These are phyloP conservation scores for Penicillium crustosum DNA, from an alignment of 2,329 filamentous ascomycete genomes.

Conservation along the genomic window DNA sequence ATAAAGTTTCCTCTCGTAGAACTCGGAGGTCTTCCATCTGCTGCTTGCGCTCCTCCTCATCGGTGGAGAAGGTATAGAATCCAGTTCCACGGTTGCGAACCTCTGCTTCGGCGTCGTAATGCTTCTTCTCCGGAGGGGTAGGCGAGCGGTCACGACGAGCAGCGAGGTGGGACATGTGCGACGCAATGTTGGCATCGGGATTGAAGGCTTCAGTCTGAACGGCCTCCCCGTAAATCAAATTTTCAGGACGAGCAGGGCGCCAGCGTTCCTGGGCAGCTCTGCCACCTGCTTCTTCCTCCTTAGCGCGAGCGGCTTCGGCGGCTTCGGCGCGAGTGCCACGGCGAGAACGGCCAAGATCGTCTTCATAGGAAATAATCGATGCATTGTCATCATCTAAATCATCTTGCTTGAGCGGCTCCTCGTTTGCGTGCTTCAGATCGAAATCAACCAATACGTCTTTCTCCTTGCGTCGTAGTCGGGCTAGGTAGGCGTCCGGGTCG, in stretches of 20 bases:
- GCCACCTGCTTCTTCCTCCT: constrained; percentile 27
- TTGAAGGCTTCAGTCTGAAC: constrained; percentile 83
- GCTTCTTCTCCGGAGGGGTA: constrained; percentile 75
- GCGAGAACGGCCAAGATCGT: constrained; percentile 87
- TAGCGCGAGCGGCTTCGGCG: constrained; percentile 61
- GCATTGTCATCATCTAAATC: constrained; percentile 46
- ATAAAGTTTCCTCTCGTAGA: constrained; percentile 68
- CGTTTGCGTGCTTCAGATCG: constrained; percentile 90
- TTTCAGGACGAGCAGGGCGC: constrained; percentile 57
- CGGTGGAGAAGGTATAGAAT: constrained; percentile 84
- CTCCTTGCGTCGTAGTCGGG: constrained; percentile 61
- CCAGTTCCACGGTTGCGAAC: constrained; percentile 84
- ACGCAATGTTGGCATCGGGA: constrained; percentile 62
- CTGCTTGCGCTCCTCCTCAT: constrained; percentile 63
- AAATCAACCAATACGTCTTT: constrained; percentile 75
- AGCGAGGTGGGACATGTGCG: constrained; percentile 76
- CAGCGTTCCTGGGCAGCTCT: constrained; percentile 28
- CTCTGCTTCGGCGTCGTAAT: constrained; percentile 85
- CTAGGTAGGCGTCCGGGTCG: constrained; percentile 42
- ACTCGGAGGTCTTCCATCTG: constrained; percentile 76
- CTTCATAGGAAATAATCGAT: constrained; percentile 79
- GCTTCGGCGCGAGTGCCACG: constrained; percentile 69
- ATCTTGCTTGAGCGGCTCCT: constrained; percentile 44
- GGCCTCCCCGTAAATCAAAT: constrained; percentile 80
- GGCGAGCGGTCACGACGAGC: constrained; percentile 73